These are phyloP conservation scores for Colletotrichum aenigma DNA, from an alignment of 2,329 filamentous ascomycete species.

Conservation along the genomic window DNA sequence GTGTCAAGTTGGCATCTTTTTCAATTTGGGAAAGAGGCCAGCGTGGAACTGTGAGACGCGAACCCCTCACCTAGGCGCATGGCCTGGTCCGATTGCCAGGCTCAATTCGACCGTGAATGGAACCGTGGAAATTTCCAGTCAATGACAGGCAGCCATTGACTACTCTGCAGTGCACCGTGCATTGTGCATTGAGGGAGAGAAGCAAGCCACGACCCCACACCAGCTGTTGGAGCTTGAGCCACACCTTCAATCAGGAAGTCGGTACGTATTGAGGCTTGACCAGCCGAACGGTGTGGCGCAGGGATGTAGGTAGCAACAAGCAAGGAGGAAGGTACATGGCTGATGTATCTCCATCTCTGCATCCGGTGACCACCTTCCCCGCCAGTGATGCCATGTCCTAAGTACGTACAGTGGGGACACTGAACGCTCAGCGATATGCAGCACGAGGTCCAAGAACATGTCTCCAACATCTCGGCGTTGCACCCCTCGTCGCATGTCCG, in stretches of 20 bases:
- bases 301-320: neutral
- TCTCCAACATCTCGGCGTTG: neutral
- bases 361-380: neutral
- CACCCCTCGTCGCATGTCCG: slow-evolving; percentile 7
- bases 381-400: slow-evolving; percentile 14
- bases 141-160: neutral
- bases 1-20: slow-evolving; percentile 28
- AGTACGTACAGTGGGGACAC: neutral
- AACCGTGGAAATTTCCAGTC: slow-evolving; percentile 20
- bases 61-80: slow-evolving; percentile 5
- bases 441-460: slow-evolving; percentile 5
- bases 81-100: neutral
- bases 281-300: neutral
- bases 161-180: neutral
- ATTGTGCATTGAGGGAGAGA: neutral
- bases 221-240: slow-evolving; percentile 22
- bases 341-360: neutral
- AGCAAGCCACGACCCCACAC: slow-evolving; percentile 17
- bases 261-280: neutral
- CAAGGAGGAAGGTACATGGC: neutral
- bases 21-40: slow-evolving; percentile 44
- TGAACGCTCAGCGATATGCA: neutral
- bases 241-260: neutral
- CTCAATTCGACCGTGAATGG: slow-evolving; percentile 13
- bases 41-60: slow-evolving; percentile 38